Percentiles rank a stretch among this genome's conserved stretches.
These are phyloP conservation scores for Cryptococcus amylolentus DNA, from an alignment of 1,284 basidiomycete species.

Conservation along the genomic window DNA sequence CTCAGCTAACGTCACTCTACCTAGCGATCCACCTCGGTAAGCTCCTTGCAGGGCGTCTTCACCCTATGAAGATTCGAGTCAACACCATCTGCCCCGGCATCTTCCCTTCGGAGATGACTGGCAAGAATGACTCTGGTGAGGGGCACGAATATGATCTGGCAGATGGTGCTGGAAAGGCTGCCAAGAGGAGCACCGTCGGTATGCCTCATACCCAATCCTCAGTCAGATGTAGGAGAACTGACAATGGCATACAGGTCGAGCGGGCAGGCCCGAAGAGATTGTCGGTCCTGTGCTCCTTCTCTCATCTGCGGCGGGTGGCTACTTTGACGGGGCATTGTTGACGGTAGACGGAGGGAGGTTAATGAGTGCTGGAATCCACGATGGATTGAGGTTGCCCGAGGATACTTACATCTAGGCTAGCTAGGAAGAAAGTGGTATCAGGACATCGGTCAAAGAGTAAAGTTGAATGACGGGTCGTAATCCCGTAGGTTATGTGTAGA, in stretches of 20 bases:
- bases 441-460: too few relatives aligned
- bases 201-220: conserved; percentile 1
- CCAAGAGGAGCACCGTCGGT: conserved; percentile 36
- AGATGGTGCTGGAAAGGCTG: conserved; percentile 22
- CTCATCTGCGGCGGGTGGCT: conserved; percentile 38
- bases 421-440: neutral
- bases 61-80: conserved; percentile 43
- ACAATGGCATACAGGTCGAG: conserved; percentile 27
- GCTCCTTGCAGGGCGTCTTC: conserved; percentile 32
- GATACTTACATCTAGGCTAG: conserved; percentile 19
- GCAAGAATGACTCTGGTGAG: conserved; percentile 10
- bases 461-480: too few relatives aligned
- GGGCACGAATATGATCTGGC: conserved; percentile 24
- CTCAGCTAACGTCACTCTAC: neutral
- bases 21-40: conserved; percentile 31
- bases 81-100: conserved; percentile 39
- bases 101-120: conserved; percentile 44
- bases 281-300: conserved; percentile 44
- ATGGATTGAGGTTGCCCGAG: conserved; percentile 31
- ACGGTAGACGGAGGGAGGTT: conserved; percentile 45
- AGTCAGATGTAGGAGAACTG: neutral
- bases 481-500: too few relatives aligned
- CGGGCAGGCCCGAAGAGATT: conserved; percentile 44
- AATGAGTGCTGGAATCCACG: conserved; percentile 37
- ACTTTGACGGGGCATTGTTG: conserved; percentile 43